Base-by-base conservation (phyloP, 2,329 filamentous ascomycete species). In the Monilinia fructigena region DNA sequence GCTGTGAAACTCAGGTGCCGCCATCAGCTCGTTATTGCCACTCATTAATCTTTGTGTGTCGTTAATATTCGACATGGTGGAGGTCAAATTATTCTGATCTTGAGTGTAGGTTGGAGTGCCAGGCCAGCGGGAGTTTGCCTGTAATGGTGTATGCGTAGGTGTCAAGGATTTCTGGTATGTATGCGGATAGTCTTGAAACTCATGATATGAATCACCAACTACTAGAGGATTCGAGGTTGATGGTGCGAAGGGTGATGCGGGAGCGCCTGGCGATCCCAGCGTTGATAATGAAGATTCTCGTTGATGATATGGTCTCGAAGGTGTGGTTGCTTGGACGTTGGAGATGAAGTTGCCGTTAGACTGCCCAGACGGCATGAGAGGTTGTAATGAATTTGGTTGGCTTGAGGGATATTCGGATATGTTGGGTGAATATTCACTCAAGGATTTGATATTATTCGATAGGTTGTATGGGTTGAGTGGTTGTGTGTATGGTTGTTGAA, bases 201-300 rank as follows among this genome's bases (percentile, higher is more conserved):
- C 81, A 72, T 80, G 75, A 68, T 82, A 75, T n/a, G 45, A 58
- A 50, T 76, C 77, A 65, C 86, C 85, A 63, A 77, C 78, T 72
- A 88, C 85, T 11, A 86, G 84, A 2, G 85, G 85, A 68, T 86
- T 85, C 48, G 84, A 81, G 1, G 80, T 82, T 72, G 80, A 85
- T 66, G 81, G 78, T 50, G 80, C 82, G 74, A 81, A 88, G 4
- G 86, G 85, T 23, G 86, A 88, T 0, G 82, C 79, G 23, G 86
- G 86, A n/a, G 83, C 84, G 47, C 83, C 80, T 11, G 65, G 56
- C 0, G 86, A 88, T 14, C 83, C 85, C 52, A 87, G 72, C 0
- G 86, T 88, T 0, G 86, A 88, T 48, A 86, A 77, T 8, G 85
- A 88, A 2, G 85, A 85, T 70, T 88, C 85, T 70, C 86, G 82